Conservation (phyloP, 192 early-diverging fungal species). For the Umbelopsis sp. region DNA sequence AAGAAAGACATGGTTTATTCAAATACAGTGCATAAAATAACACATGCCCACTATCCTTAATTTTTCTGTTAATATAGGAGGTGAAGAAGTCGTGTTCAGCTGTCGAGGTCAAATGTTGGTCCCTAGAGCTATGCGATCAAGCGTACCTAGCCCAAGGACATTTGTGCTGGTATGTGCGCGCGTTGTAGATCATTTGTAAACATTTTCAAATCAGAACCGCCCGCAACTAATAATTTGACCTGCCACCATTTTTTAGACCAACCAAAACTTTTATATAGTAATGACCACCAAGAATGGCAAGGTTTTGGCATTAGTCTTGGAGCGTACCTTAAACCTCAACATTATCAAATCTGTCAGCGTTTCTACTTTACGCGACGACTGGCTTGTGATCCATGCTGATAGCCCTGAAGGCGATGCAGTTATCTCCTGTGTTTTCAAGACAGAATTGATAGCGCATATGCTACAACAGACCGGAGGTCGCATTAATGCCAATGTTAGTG, state of each 20-base stretch:
- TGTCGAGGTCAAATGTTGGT: constrained; percentile 61
- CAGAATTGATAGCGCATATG: constrained; percentile 69
- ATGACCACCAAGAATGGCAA: constrained; percentile 57
- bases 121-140: constrained; percentile 72
- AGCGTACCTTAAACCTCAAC: constrained; percentile 56
- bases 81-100: constrained; percentile 65
- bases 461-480: constrained; percentile 56
- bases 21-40: no score
- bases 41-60: neutral
- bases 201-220: neutral
- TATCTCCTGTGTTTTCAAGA: constrained; percentile 70
- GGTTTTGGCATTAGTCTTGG: constrained; percentile 51
- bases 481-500: constrained; percentile 58
- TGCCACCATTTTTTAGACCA: constrained; percentile 46
- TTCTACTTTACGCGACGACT: constrained; percentile 73
- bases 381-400: constrained; percentile 65
- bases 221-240: no score
- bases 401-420: constrained; percentile 64
- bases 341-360: constrained; percentile 61
- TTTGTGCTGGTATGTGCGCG: constrained; percentile 59
- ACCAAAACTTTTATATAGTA: constrained; percentile 58
- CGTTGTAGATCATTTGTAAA: neutral
- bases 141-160: constrained; percentile 67
- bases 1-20: neutral
- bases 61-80: constrained; percentile 26